phyloP scores from a whole-genome alignment of 108 stramenopile species.

The Nitzschia palea region DNA sequence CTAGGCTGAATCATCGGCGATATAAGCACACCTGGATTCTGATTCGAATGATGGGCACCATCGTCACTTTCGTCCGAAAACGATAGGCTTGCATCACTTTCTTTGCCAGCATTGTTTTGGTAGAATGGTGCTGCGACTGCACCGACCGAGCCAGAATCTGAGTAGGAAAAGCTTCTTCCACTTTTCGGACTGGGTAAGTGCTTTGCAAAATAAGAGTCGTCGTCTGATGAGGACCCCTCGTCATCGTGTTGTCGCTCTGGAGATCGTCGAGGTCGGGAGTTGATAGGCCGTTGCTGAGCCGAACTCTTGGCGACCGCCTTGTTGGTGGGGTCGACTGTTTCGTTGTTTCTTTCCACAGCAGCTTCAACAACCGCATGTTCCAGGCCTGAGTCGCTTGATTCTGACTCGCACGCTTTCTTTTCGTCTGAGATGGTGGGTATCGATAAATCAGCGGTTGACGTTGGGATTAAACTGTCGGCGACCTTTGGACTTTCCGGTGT shows the following conservation, averaged over 20 bases:
- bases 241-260: conserved; percentile 1
- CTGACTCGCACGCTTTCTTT: conserved; percentile 5
- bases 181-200: conserved; percentile 52
- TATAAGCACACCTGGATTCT: conserved; percentile 9
- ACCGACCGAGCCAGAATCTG: conserved; percentile 31
- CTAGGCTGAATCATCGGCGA: conserved; percentile 22
- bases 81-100: conserved; percentile 49
- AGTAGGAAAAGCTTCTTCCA: conserved; percentile 35
- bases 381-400: too few relatives aligned
- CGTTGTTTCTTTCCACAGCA: too few relatives aligned
- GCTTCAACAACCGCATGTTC: too few relatives aligned
- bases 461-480: neutral
- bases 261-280: neutral
- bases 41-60: conserved; percentile 14
- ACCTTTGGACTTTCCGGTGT: conserved; percentile 14
- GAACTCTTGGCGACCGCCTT: too few relatives aligned
- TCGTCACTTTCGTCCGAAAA: conserved; percentile 64
- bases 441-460: neutral
- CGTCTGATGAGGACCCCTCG: conserved; percentile 43
- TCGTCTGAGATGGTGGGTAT: neutral
- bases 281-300: neutral
- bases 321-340: too few relatives aligned
- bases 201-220: conserved; percentile 55
- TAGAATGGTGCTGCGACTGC: neutral
- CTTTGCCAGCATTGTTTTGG: conserved; percentile 18